phyloP scores from a whole-genome alignment of 345 rosid genomes.

The Acer negundo region DNA sequence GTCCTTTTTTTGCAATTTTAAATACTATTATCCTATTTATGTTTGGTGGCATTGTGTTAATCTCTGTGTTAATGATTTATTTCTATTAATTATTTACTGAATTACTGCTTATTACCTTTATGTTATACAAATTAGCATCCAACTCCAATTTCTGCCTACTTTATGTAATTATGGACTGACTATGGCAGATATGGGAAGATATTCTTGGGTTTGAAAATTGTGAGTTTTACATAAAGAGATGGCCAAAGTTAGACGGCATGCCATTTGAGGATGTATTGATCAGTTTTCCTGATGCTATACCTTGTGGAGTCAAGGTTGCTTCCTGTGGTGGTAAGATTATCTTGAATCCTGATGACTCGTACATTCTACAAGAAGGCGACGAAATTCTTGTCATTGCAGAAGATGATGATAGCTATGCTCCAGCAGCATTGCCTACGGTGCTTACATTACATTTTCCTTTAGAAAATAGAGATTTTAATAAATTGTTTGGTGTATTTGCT shows the following conservation, averaged over 20 bases:
- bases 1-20: slow-evolving; percentile 35
- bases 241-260: slow-evolving; percentile 69
- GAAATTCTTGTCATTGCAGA: slow-evolving; percentile 84
- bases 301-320: slow-evolving; percentile 77
- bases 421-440: slow-evolving; percentile 68
- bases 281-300: slow-evolving; percentile 76
- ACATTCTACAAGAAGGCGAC: slow-evolving; percentile 67
- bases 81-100: not conserved
- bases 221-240: slow-evolving; percentile 71
- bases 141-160: not conserved
- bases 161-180: slow-evolving; percentile 20
- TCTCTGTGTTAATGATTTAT: not conserved
- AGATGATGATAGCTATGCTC: slow-evolving; percentile 73
- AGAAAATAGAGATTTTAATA: slow-evolving; percentile 19
- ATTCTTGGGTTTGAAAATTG: slow-evolving; percentile 80
- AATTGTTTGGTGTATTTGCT: slow-evolving; percentile 6
- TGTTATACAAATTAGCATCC: not conserved
- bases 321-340: slow-evolving; percentile 67
- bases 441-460: slow-evolving; percentile 44
- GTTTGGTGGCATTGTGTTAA: slow-evolving; percentile 1
- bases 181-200: slow-evolving; percentile 73
- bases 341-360: slow-evolving; percentile 68
- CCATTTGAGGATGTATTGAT: slow-evolving; percentile 72
- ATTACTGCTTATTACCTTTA: not conserved
- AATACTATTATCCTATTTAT: not conserved